Conservation (phyloP, 2,329 filamentous ascomycete species). For the Zalaria sp. region DNA sequence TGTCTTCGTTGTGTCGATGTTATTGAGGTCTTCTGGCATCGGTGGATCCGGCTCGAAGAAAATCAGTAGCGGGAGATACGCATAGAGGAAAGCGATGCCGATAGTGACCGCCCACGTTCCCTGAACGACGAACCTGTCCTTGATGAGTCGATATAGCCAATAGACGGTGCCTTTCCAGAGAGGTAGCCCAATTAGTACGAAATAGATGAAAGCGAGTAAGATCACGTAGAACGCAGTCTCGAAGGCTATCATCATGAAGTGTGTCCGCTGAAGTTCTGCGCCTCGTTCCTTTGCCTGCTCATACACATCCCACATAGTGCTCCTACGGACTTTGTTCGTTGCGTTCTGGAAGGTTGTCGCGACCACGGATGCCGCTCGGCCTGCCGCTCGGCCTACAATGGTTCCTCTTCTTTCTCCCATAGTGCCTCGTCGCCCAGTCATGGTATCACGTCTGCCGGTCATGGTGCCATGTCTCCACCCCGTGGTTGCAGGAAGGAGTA, state of each 20-base stretch:
- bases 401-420: background rate
- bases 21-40: slow-evolving; percentile 11
- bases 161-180: slow-evolving; percentile 32
- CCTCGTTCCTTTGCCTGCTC: slow-evolving; percentile 10
- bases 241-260: slow-evolving; percentile 23
- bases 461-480: background rate
- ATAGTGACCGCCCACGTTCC: slow-evolving; percentile 29
- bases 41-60: slow-evolving; percentile 20
- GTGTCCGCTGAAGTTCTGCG: slow-evolving; percentile 9
- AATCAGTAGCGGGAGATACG: slow-evolving; percentile 16
- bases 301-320: slow-evolving; percentile 10
- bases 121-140: slow-evolving; percentile 24
- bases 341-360: background rate
- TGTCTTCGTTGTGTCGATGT: slow-evolving; percentile 7
- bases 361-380: slow-evolving; percentile 4
- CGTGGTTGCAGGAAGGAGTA: background rate
- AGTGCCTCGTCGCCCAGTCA: background rate
- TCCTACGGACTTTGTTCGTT: slow-evolving; percentile 1
- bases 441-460: background rate
- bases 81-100: slow-evolving; percentile 16
- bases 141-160: slow-evolving; percentile 28
- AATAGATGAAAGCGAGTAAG: slow-evolving; percentile 27
- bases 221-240: slow-evolving; percentile 24
- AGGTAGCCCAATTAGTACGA: slow-evolving; percentile 31
- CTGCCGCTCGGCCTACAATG: background rate